phyloP scores from a whole-genome alignment of 768 basidiomycete species.

The Leccinum truebloodii region DNA sequence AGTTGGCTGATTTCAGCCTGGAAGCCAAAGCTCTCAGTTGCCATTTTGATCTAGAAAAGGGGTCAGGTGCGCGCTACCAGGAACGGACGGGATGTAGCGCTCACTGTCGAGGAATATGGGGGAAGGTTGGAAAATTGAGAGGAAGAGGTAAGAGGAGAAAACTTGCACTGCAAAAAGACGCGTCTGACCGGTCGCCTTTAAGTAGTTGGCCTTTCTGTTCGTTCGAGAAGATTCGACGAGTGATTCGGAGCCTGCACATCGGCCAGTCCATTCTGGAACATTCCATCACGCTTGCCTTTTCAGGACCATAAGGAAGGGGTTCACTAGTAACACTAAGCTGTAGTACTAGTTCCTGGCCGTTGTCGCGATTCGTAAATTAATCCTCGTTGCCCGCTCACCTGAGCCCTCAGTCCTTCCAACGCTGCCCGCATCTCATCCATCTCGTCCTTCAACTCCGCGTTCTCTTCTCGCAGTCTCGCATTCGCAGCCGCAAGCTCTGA shows the following conservation, averaged over 20 bases:
- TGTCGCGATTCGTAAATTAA: constrained; percentile 49
- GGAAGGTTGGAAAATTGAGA: constrained; percentile 11
- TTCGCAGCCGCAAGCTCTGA: constrained; percentile 49
- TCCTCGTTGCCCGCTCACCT: constrained; percentile 48
- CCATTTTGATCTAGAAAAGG: constrained; percentile 46
- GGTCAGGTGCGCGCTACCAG: constrained; percentile 14
- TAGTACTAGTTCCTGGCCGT: constrained; percentile 33
- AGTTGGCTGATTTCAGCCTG: constrained; percentile 99
- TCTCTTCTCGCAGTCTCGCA: constrained; percentile 56
- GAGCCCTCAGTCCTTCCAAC: constrained; percentile 64
- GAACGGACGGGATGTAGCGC: neutral
- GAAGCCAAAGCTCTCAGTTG: constrained; percentile 90
- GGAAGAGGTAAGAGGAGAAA: constrained; percentile 8
- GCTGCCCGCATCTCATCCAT: constrained; percentile 69
- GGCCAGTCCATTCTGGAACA: constrained; percentile 33
- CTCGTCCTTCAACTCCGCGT: constrained; percentile 52
- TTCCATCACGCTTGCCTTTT: constrained; percentile 37
- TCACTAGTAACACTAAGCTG: neutral
- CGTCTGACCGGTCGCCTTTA: constrained; percentile 33
- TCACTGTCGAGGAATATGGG: constrained; percentile 19
- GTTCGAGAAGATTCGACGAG: constrained; percentile 49
- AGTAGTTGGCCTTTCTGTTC: constrained; percentile 32
- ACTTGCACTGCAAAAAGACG: constrained; percentile 14
- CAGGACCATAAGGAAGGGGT: constrained; percentile 4
- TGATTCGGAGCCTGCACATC: constrained; percentile 7